Evolutionary conservation across 2,329 filamentous ascomycete species (phyloP).

Genomic region (Fusarium sacchari): DNA sequence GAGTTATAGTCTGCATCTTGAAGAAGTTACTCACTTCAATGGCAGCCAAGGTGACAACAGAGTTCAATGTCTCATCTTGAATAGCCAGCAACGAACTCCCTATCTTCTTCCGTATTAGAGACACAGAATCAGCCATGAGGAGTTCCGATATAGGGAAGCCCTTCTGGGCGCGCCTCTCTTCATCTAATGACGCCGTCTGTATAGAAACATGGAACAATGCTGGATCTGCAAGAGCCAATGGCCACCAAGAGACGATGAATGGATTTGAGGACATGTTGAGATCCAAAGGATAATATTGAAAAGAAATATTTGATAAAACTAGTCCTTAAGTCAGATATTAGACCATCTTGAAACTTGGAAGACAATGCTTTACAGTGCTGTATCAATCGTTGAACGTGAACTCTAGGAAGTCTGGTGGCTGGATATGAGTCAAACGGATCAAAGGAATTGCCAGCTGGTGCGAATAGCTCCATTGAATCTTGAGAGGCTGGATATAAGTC

Average conservation of each 20-base stretch:
- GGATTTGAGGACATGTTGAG: conserved; percentile 63
- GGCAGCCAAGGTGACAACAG: conserved; percentile 66
- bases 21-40: conserved; percentile 59
- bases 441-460: conserved; percentile 49
- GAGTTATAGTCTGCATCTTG: accelerated
- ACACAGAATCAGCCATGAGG: conserved; percentile 67
- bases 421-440: conserved; percentile 69
- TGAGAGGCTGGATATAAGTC: not conserved
- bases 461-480: conserved; percentile 24
- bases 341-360: not conserved
- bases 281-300: conserved; percentile 69
- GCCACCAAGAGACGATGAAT: conserved; percentile 70
- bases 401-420: conserved; percentile 59
- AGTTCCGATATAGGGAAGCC: conserved; percentile 64
- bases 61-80: conserved; percentile 65
- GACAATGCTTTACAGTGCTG: conserved; percentile 57
- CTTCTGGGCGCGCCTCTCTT: conserved; percentile 61
- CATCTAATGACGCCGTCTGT: conserved; percentile 67
- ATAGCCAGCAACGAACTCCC: conserved; percentile 57
- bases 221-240: conserved; percentile 64
- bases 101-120: conserved; percentile 61
- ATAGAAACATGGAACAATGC: conserved; percentile 68
- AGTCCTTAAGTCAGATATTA: conserved; percentile 46
- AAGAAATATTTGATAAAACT: conserved; percentile 68
- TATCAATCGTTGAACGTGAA: conserved; percentile 64